Base-by-base conservation (phyloP, 805 yeast species). In the Priceomyces haplophilus region DNA sequence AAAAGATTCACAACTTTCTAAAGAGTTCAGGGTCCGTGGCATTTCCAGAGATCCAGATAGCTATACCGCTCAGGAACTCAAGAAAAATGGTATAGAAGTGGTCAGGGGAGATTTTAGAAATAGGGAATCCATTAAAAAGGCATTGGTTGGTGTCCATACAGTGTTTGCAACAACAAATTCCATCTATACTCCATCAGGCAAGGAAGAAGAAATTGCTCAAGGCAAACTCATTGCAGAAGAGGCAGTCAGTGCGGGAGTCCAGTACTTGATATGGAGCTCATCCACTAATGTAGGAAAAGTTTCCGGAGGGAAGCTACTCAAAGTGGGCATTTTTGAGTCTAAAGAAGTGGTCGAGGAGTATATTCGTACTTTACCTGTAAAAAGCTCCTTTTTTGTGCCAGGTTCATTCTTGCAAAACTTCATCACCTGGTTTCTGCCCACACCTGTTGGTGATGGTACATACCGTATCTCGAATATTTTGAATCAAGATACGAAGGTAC, bases 21-120 rank as follows among this genome's bases (percentile, higher is more conserved):
- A 25, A 1, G 21, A 41, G 20, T 51, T 32, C 38, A 48, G 25
- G 25, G 35, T 51, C 20, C 38, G 55, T 7, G 55, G 35, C 25
- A 21, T 51, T 13, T 51, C 55, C 13, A 41, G 53, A 11, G 40
- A 50, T 34, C 19, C 44, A 2, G 7, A 40, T n/a, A 34, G 19
- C 4, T 16, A 17, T 3, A n/a, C 34, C 13, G 37, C 48, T 18
- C 19, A 38, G 34, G 45, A 19, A 8, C 45, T 50, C 18, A 13
- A 10, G n/a, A 20, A 37, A 12, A 40, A 32, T 23, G 53, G 54
- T 2, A 46, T 40, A 10, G 53, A 51, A 15, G 48, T 51, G n/a
- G 50, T 47, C 15, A 29, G 30, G 16, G 51, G 37, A 1, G 52
- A 51, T 29, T 19, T 32, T 1, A 27, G 17, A 6, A 36, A 44